These are phyloP conservation scores for Boletus coccyginus DNA, from an alignment of 768 basidiomycete species.

Conservation along the genomic window DNA sequence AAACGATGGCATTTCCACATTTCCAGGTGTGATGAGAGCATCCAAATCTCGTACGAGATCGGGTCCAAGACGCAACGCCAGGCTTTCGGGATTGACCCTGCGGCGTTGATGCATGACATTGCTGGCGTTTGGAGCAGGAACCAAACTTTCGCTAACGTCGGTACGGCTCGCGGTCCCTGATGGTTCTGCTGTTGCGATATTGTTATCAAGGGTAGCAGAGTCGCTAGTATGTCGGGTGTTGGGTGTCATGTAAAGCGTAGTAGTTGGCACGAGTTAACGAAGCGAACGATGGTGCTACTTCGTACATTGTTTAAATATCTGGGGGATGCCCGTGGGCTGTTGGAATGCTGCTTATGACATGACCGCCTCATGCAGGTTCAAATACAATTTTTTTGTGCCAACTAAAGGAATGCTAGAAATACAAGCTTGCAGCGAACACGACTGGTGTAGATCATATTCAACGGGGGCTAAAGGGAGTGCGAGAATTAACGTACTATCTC, in stretches of 20 bases:
- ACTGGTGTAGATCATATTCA: constrained; percentile 41
- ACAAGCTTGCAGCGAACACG: constrained; percentile 84
- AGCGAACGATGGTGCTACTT: background rate
- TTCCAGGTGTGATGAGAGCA: constrained; percentile 64
- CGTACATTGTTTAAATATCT: constrained; percentile 15
- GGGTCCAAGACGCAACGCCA: constrained; percentile 64
- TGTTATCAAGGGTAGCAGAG: background rate
- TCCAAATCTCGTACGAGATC: constrained; percentile 71
- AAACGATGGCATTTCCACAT: constrained; percentile 73
- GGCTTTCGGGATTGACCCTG: constrained; percentile 64
- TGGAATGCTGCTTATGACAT: constrained; percentile 24
- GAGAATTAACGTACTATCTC: constrained; percentile 75
- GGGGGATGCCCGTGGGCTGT: background rate
- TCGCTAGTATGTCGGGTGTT: background rate
- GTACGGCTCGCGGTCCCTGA: constrained; percentile 12
- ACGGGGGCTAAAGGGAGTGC: background rate
- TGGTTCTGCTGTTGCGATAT: background rate
- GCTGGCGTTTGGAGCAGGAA: constrained; percentile 1
- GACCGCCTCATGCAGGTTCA: background rate
- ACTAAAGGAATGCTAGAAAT: constrained; percentile 51
- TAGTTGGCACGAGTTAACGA: background rate
- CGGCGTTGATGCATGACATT: constrained; percentile 32
- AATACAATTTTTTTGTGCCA: background rate
- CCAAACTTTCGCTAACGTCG: background rate
- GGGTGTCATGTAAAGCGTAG: constrained; percentile 10